A percentile compares a stretch with the other conserved stretches of the same genome.
Conservation (phyloP, 208 protist species). For the Leishmania turanica region DNA sequence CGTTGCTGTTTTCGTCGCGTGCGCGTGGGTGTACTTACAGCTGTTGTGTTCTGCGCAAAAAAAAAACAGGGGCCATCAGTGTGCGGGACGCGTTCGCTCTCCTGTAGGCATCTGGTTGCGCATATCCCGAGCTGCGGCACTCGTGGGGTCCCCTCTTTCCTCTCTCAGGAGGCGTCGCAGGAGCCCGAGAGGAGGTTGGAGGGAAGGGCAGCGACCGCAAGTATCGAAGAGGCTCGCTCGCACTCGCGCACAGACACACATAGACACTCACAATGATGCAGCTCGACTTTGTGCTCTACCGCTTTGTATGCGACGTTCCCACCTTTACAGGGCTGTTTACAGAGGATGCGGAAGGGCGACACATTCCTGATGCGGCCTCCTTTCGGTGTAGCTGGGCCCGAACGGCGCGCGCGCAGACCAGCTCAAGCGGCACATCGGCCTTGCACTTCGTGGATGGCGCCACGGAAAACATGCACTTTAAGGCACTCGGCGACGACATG, state of each 20-base stretch:
- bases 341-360: constrained; percentile 45
- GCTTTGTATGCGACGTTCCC: constrained; percentile 74
- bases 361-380: constrained; percentile 62
- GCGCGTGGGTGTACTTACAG: not conserved
- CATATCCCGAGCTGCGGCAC: not conserved
- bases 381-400: constrained; percentile 70
- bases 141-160: not conserved
- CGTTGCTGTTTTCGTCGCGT: too few relatives aligned
- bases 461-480: constrained; percentile 56
- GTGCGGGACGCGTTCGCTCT: not conserved
- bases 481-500: constrained; percentile 56
- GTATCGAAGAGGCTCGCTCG: not conserved
- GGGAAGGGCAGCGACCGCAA: not conserved
- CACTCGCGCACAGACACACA: not conserved
- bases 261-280: constrained; percentile 40
- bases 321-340: constrained; percentile 72
- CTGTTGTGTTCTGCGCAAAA: not conserved
- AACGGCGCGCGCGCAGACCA: constrained; percentile 43
- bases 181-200: not conserved
- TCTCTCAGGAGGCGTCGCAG: not conserved
- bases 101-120: not conserved
- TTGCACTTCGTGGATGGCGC: constrained; percentile 11
- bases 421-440: not conserved
- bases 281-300: constrained; percentile 72
- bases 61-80: not conserved